These are phyloP conservation scores for Mycena crocata DNA, from an alignment of 768 basidiomycete species.

Conservation along the genomic window DNA sequence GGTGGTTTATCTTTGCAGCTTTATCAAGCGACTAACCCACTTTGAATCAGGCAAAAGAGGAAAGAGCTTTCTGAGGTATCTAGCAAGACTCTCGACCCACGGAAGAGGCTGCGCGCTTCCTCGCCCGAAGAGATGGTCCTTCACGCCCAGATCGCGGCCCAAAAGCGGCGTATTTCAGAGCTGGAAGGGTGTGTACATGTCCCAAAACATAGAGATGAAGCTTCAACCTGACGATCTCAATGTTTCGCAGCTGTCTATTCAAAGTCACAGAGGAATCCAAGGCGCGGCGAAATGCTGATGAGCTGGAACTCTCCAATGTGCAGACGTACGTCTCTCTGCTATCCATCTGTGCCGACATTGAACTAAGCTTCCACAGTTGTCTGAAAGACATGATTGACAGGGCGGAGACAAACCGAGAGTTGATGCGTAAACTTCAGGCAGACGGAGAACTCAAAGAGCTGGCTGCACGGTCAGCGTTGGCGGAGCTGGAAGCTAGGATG, in stretches of 20 bases:
- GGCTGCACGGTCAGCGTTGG: not conserved
- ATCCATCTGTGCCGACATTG: not conserved
- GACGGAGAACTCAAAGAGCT: conserved; percentile 9
- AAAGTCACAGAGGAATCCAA: conserved; percentile 6
- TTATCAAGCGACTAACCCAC: not conserved
- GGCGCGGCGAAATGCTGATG: conserved; percentile 1
- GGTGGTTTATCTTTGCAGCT: not conserved
- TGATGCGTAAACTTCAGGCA: conserved; percentile 12
- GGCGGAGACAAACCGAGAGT: conserved; percentile 9
- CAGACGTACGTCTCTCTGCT: conserved; percentile 11
- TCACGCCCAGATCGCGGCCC: conserved; percentile 1
- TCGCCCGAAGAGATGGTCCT: conserved; percentile 19
- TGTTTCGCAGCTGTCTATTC: not conserved
- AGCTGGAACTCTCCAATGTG: conserved; percentile 7
- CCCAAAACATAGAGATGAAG: not conserved
- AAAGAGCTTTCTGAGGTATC: conserved; percentile 2
- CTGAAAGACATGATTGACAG: conserved; percentile 18
- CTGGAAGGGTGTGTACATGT: conserved; percentile 16
- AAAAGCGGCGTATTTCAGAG: conserved; percentile 17
- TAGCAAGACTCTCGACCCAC: conserved; percentile 17
- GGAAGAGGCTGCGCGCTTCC: conserved; percentile 14
- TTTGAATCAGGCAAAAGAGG: conserved; percentile 14
- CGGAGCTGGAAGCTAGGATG: not conserved
- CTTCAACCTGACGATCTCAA: not conserved
- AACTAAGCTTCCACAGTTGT: conserved; percentile 10